Conservation (phyloP, 306 rosid genomes). For the Medicago arabica region DNA sequence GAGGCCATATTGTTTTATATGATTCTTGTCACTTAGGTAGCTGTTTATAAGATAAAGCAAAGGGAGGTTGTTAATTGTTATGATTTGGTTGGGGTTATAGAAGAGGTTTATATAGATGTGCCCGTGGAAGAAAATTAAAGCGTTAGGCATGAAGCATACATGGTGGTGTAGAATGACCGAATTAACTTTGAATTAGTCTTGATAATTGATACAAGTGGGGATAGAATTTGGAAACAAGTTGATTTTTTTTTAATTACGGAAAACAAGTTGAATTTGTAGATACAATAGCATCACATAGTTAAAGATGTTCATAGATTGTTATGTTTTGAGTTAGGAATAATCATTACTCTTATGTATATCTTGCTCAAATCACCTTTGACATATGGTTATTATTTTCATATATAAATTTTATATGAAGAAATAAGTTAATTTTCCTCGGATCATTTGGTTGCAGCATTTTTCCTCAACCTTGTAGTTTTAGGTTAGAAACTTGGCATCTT, state of each 20-base stretch:
- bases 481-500: too few relatives aligned
- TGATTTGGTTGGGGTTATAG: slow-evolving; percentile 3
- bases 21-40: neutral
- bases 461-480: too few relatives aligned
- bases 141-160: neutral
- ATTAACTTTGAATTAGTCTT: slow-evolving; percentile 23
- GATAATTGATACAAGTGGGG: slow-evolving; percentile 25
- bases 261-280: too few relatives aligned
- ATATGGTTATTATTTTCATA: neutral
- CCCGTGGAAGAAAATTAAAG: neutral
- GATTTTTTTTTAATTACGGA: neutral
- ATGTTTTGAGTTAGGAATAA: neutral
- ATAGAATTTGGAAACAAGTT: slow-evolving; percentile 1
- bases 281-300: neutral
- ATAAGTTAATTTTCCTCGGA: too few relatives aligned
- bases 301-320: neutral
- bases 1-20: slow-evolving; percentile 38
- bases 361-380: too few relatives aligned
- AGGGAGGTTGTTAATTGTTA: neutral
- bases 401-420: too few relatives aligned
- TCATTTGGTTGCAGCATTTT: too few relatives aligned
- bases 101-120: slow-evolving; percentile 35
- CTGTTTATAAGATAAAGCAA: neutral
- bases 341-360: too few relatives aligned
- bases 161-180: slow-evolving; percentile 48